These are phyloP conservation scores for Suillus lakei DNA, from an alignment of 768 basidiomycete species.

Conservation along the genomic window DNA sequence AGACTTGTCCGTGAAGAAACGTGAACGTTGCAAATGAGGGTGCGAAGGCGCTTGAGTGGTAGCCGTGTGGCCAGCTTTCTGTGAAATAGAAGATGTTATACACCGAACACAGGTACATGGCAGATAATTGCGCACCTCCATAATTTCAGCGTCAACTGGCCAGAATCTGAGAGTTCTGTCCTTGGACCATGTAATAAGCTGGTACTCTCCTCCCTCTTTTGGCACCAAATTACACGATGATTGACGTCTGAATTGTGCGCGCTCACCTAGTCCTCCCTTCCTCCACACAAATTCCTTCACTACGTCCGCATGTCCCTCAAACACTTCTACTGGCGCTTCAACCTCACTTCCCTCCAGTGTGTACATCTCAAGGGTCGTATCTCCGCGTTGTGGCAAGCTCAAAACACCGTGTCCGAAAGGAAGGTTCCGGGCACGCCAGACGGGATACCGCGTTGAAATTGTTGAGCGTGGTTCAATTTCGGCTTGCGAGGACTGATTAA, in stretches of 20 bases:
- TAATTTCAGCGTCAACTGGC: slow-evolving; percentile 76
- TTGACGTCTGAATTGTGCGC: neutral
- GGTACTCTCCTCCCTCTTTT: slow-evolving; percentile 57
- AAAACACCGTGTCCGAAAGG: slow-evolving; percentile 92
- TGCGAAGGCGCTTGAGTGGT: slow-evolving; percentile 31
- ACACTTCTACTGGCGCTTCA: slow-evolving; percentile 62
- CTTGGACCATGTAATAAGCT: slow-evolving; percentile 82
- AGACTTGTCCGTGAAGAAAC: slow-evolving; percentile 37
- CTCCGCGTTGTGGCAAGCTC: slow-evolving; percentile 87
- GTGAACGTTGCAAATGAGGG: slow-evolving; percentile 13
- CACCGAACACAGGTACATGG: slow-evolving; percentile 10
- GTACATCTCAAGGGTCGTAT: slow-evolving; percentile 87
- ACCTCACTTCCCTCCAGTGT: slow-evolving; percentile 32
- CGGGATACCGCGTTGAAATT: slow-evolving; percentile 83
- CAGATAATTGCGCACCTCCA: slow-evolving; percentile 53
- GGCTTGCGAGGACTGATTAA: slow-evolving; percentile 15
- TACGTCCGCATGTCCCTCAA: slow-evolving; percentile 89
- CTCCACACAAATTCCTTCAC: slow-evolving; percentile 99
- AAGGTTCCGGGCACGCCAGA: slow-evolving; percentile 91
- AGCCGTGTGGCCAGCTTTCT: slow-evolving; percentile 57
- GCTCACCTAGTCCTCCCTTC: slow-evolving; percentile 59
- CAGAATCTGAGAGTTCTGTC: slow-evolving; percentile 91
- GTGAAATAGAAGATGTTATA: neutral
- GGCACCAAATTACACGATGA: neutral
- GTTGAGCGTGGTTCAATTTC: slow-evolving; percentile 46